Evolutionary conservation across 345 rosid species (phyloP).

Genomic region (Acer campestre): DNA sequence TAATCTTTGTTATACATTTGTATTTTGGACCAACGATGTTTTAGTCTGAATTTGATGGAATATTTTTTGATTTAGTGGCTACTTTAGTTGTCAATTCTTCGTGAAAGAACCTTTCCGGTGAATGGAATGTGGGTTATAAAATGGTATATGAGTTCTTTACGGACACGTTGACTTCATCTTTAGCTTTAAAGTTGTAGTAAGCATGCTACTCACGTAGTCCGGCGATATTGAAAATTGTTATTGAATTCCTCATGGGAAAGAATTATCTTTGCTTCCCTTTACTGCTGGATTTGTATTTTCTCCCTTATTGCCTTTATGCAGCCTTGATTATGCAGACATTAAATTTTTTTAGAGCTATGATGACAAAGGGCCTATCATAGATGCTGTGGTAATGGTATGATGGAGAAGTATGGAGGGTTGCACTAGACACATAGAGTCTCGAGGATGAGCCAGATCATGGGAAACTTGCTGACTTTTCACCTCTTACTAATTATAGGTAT

Average conservation of each 20-base stretch:
- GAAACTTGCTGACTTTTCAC: no score
- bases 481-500: no score
- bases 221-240: no score
- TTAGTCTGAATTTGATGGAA: no score
- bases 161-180: slow-evolving; percentile 47
- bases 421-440: no score
- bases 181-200: neutral
- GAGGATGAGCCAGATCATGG: no score
- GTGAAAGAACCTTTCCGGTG: slow-evolving; percentile 92
- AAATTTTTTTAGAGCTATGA: slow-evolving; percentile 60
- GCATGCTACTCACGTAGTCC: neutral
- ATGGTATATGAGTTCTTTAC: slow-evolving; percentile 82
- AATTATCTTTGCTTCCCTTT: neutral
- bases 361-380: slow-evolving; percentile 94
- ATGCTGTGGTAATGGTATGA: slow-evolving; percentile 98
- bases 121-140: slow-evolving; percentile 93
- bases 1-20: no score
- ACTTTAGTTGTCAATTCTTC: slow-evolving; percentile 72
- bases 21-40: no score
- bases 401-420: slow-evolving; percentile 94
- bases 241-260: no score
- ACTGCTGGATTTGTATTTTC: neutral
- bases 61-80: no score
- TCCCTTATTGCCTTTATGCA: neutral
- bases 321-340: no score